Evolutionary conservation across 2,329 filamentous ascomycete genomes (phyloP), one percentile per base, ranked within the genome.

Genomic region (Fusarium sp.): DNA sequence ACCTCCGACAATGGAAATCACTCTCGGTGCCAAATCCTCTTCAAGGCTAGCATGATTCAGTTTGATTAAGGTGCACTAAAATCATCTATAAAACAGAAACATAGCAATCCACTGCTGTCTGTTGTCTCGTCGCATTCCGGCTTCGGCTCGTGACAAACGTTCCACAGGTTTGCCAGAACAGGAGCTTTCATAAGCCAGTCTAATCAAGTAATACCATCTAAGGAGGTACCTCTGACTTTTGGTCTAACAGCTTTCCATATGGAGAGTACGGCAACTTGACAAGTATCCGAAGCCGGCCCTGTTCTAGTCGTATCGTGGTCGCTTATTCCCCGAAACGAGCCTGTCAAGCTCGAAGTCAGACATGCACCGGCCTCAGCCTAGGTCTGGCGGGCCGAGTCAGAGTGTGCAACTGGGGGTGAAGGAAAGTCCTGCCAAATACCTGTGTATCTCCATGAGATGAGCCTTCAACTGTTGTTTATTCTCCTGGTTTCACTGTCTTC

Each of bases 261-360:
- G 39, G 58, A 66, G 60, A 56, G 36, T 35, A 48, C 58, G 58
- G 36, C 47, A 60, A 58, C 45, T 57, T 66, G 43, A 55, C 51
- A 49, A 47, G 42, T 39, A 55, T 52, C 65, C 60, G 65, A 65
- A 48, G 57, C 31, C 61, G 58, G 58, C 57, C 66, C 49, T 64
- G 37, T 33, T 48, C 35, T 53, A 46, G 42, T 54, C 55, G 36
- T 51, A 49, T 62, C 39, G 18, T 39, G 35, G 54, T 67, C 66
- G 59, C 55, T 61, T 71, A 64, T 64, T 62, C 46, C 40, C 50
- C 51, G 70, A 70, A 67, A 60, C 57, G 68, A 65, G 57, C 60
- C 60, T 72, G 71, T 67, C 67, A 66, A 60, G 59, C 67, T 74
- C 71, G 71, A 73, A 73, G 66, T 72, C 70, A 69, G 72, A 73